phyloP scores from a whole-genome alignment of 129 eudicot genomes.

The Chrysanthemum lavandulifolium region DNA sequence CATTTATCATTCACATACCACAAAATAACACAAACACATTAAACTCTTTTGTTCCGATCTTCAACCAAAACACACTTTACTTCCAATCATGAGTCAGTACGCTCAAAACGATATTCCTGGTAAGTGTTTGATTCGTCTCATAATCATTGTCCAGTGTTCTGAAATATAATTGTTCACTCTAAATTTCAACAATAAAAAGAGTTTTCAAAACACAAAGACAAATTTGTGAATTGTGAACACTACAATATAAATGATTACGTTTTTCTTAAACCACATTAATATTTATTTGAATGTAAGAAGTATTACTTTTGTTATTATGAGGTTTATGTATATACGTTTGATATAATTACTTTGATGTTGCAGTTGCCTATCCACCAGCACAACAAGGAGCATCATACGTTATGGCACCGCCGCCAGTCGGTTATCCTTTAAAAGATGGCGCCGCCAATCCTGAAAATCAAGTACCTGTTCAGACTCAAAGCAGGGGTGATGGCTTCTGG shows the following conservation, averaged over 20 bases:
- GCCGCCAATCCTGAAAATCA: constrained; percentile 3
- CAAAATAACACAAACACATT: neutral
- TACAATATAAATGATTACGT: no score
- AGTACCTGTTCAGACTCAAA: constrained; percentile 25
- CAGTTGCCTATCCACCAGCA: constrained; percentile 48
- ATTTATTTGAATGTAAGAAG: no score
- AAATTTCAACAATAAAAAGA: no score
- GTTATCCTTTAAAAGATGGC: constrained; percentile 49
- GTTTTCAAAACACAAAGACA: no score
- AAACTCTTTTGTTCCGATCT: neutral
- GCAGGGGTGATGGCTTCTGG: constrained; percentile 64
- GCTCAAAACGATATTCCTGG: constrained; percentile 48
- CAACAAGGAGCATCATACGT: constrained; percentile 32
- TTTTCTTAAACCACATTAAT: no score
- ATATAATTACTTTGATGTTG: neutral
- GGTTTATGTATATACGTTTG: no score
- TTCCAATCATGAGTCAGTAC: constrained; percentile 35
- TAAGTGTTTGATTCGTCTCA: neutral
- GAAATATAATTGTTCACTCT: no score
- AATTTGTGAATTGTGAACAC: no score
- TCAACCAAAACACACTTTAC: neutral
- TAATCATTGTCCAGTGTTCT: no score
- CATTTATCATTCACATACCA: neutral
- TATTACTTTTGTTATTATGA: no score
- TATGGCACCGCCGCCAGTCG: constrained; percentile 37